These are phyloP conservation scores for Hypoxylon lienhwacheense DNA, from an alignment of 495 filamentous ascomycete genomes.

Conservation along the genomic window DNA sequence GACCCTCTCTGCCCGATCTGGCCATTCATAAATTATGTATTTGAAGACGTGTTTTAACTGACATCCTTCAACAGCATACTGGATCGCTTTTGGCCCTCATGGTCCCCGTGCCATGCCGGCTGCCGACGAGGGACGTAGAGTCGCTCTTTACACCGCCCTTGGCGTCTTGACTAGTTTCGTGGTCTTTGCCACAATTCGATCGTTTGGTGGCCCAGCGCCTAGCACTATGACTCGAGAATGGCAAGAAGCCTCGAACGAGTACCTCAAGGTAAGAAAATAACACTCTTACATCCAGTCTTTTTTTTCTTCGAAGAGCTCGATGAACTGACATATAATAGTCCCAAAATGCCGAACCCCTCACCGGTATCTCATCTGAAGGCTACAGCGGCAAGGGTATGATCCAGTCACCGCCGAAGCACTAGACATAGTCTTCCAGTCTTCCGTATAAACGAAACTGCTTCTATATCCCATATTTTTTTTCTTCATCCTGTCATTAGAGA, in stretches of 20 bases:
- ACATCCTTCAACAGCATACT: constrained; percentile 73
- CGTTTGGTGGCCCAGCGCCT: constrained; percentile 68
- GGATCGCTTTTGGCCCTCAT: constrained; percentile 95
- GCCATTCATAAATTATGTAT: constrained; percentile 29
- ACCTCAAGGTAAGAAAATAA: constrained; percentile 70
- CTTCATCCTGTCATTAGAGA: constrained; percentile 50
- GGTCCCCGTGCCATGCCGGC: constrained; percentile 81
- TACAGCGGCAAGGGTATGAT: constrained; percentile 82
- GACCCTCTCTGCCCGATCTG: constrained; percentile 25
- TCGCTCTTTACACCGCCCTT: constrained; percentile 68
- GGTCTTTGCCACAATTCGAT: constrained; percentile 66
- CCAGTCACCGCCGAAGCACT: constrained; percentile 62
- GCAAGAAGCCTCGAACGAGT: constrained; percentile 90
- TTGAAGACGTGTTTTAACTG: constrained; percentile 28
- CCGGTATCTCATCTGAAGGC: constrained; percentile 76
- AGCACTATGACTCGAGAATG: constrained; percentile 93
- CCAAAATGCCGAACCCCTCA: constrained; percentile 88
- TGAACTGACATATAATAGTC: constrained; percentile 51
- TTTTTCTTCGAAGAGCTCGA: background rate
- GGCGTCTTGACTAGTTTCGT: constrained; percentile 62
- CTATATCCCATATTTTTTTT: constrained; percentile 25
- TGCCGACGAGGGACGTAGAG: constrained; percentile 76
- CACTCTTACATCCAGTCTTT: background rate
- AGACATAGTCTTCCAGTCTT: constrained; percentile 35
- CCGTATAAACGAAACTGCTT: background rate